Base-by-base conservation (phyloP, 2,329 filamentous ascomycete genomes). In the Drechmeria coniospora region DNA sequence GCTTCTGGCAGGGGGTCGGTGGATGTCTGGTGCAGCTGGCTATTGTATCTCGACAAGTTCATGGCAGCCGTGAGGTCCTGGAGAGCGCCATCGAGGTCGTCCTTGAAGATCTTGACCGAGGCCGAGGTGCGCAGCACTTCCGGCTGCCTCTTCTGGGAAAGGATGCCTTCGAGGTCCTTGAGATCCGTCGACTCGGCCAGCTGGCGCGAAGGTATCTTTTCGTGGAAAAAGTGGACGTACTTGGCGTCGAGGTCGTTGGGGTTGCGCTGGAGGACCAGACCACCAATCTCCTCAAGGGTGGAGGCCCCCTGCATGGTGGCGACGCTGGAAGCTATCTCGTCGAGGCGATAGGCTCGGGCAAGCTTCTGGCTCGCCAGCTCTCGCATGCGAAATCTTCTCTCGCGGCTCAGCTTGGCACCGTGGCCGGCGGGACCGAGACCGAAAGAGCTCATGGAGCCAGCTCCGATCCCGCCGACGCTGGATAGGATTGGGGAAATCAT, bases 201-300 rank as follows among this genome's bases (percentile, higher is more conserved):
- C 46, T 78, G 73, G 23, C 77, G 60, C 22, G 73, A 79, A 2
- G 80, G 78, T 15, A 90, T 86, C 65, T 87, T 90, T 53, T 92
- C 80, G 53, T 87, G 80, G 50, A 92, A 92, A 55, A 87, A 90
- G 47, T 90, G 79, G n/a, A 90, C 82, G 46, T 90, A 90, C 50
- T 77, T 79, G 16, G 80, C 82, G 43, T 90, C 79, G 23, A 62
- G 53, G 43, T 84, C 74, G 27, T 63, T 49, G n/a, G 70, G 61
- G 34, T 69, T 74, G 34, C 79, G 64, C 47, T 79, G 72, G 35
- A 90, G 54, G 18, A 92, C 81, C 35, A 78, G 59, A 5, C 66
- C 63, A 3, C 77, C 80, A 3, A 90, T 76, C 32, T 82, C 77
- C 41, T 90, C 79, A 9, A 92, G 57, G 1, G 77, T 72, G 12